Conservation (phyloP, 345 rosid species). For the Boechera stricta region DNA sequence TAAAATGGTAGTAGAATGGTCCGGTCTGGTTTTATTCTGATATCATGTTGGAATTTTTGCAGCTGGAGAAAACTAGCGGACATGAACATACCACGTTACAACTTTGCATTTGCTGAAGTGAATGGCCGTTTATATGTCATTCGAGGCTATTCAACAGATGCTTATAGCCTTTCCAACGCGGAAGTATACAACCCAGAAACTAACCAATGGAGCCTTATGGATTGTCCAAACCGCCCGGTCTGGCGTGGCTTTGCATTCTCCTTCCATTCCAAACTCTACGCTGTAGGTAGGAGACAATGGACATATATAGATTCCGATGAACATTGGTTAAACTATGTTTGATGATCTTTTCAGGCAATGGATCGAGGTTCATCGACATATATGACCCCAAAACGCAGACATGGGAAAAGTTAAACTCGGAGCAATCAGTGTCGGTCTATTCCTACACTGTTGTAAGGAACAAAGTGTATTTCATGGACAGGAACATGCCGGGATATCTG, state of each 20-base stretch:
- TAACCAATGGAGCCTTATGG: conserved; percentile 64
- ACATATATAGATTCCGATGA: conserved; percentile 43
- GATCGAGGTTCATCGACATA: conserved; percentile 69
- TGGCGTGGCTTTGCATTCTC: conserved; percentile 85
- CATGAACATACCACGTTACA: conserved; percentile 78
- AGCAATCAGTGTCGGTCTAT: conserved; percentile 70
- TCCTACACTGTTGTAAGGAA: conserved; percentile 73
- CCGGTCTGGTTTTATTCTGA: background rate
- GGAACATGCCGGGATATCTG: conserved; percentile 79
- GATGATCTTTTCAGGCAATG: conserved; percentile 33
- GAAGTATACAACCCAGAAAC: conserved; percentile 73
- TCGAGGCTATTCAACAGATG: conserved; percentile 68
- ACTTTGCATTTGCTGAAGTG: conserved; percentile 84
- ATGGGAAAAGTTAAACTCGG: conserved; percentile 80
- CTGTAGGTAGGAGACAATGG: conserved; percentile 65
- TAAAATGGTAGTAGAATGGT: background rate
- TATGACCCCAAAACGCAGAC: conserved; percentile 61
- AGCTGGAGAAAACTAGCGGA: conserved; percentile 80
- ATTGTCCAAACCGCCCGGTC: conserved; percentile 74
- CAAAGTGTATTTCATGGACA: conserved; percentile 83
- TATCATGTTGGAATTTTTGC: conserved; percentile 32
- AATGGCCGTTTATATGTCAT: conserved; percentile 74
- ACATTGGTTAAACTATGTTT: conserved; percentile 3
- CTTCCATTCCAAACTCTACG: conserved; percentile 71
- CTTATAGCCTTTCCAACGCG: conserved; percentile 68